Evolutionary conservation across 129 eudicot species (phyloP).

Genomic region (Ambrosia trifida): DNA sequence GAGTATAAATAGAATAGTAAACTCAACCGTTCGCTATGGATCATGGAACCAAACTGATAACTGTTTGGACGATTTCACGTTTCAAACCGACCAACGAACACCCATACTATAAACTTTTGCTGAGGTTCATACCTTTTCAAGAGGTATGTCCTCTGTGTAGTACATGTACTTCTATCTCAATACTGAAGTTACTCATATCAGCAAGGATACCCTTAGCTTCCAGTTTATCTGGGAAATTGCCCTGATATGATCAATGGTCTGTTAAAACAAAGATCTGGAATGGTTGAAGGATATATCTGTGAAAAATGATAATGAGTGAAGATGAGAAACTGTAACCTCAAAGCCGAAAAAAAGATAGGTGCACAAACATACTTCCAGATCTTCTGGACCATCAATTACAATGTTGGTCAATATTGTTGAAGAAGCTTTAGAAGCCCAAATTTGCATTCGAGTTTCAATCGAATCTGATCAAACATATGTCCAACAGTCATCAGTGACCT

Average conservation of each 20-base stretch:
- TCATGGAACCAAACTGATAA: too few relatives aligned
- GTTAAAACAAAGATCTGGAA: slow-evolving; percentile 76
- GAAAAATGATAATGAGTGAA: neutral
- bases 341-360: neutral
- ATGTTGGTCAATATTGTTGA: slow-evolving; percentile 64
- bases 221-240: slow-evolving; percentile 63
- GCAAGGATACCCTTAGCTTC: slow-evolving; percentile 55
- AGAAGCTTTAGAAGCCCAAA: slow-evolving; percentile 60
- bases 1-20: too few relatives aligned
- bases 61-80: too few relatives aligned
- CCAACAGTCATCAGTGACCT: slow-evolving; percentile 14
- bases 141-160: slow-evolving; percentile 68
- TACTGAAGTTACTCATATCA: slow-evolving; percentile 55
- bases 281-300: slow-evolving; percentile 69
- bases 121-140: slow-evolving; percentile 48
- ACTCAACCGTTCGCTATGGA: too few relatives aligned
- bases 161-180: slow-evolving; percentile 60
- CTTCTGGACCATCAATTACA: slow-evolving; percentile 57
- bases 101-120: too few relatives aligned
- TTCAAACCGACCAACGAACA: too few relatives aligned
- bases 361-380: slow-evolving; percentile 60
- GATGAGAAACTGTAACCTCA: neutral
- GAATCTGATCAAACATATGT: slow-evolving; percentile 49
- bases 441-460: slow-evolving; percentile 54
- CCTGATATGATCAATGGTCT: slow-evolving; percentile 72